Base-by-base conservation (phyloP, 306 rosid genomes). In the Benincasa hispida region DNA sequence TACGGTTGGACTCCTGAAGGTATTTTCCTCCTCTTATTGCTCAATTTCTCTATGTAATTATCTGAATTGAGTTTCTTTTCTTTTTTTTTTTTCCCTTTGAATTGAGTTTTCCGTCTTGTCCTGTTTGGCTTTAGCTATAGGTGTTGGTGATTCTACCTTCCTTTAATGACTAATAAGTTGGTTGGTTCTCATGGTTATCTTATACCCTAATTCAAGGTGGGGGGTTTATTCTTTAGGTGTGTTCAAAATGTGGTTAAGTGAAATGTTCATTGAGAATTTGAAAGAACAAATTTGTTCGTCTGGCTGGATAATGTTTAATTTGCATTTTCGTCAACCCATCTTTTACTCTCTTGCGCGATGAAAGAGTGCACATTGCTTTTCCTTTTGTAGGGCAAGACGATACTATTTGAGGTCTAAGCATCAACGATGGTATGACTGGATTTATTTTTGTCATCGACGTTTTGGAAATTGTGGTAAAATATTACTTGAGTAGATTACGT, bases 1-100 rank as follows among this genome's bases (percentile, higher is more conserved):
- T 86, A 79, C 59, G 89, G 89, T 82, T 94, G 99, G 99, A 90
- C 88, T 53, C 81, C 88, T 53, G 96, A 94, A 86, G 97, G 97
- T 94, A 86, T 47, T 78, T 77, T 76, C 67, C 63, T 19, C 15
- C 63, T 76, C 58, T 14, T 56, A 28, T 55, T 17, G 11, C 41
- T 30, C 22, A 37, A 69, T 37, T 39, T 69, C 50, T 57, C 74
- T 47, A 35, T 30, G 54, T 70, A 4, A 70, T 15, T 47, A 47
- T 48, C 41, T 48, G 60, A 19, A 51, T 25, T 48, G 25, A 45
- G 4, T 45, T 45, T 45, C 13, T 9, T 9, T 5, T 4, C 24
- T 65, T 24, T 28, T 28, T 28, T 28, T 3, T 28, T 28, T 27
- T 2, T 17, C 1, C 18, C 21, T 67, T 35, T 37, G 22, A 8